Evolutionary conservation across 345 rosid species (phyloP), one percentile per base, ranked within the genome.

Genomic region (Nephelium lappaceum): DNA sequence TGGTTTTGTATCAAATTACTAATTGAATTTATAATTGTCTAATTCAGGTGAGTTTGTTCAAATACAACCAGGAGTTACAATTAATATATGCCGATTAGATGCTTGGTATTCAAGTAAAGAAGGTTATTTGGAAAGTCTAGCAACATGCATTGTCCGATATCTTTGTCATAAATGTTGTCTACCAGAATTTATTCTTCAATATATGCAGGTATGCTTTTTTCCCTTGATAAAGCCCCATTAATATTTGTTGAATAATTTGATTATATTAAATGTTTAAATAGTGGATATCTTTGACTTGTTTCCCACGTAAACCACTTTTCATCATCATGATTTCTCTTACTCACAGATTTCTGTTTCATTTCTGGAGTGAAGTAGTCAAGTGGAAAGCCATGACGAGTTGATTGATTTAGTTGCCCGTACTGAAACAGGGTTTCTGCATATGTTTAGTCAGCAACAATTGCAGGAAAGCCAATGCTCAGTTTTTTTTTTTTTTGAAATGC

Each of bases 141-240:
- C 99, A 41, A 81, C 94, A n/a, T 90, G 87, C 78, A 87, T 96
- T 61, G 89, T 92, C 63, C 90, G 77, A 67, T 97, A 94, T 69
- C 97, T 96, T 79, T 94, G 98, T 79, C 91, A 92, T 78, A 89
- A 89, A 84, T 96, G 99, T 83, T 96, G 99, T 84, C 85, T 96
- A 79, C 97, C 99, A 19, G 99, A 96, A 86, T 77, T 90, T 53
- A 85, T 90, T 86, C 95, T 96, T 77, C 93, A 94, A 36, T 89
- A 88, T 57, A 88, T 94, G 97, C 95, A 91, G 95, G 98, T 94
- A 86, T n/a, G 65, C 51, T 47, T 61, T 75, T 53, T 60, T 25
- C 60, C 47, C 41, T 57, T 16, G 41, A 67, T 74, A 47, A 70
- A 58, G 25, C 39, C 61, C 49, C 42, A 57, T 58, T 38, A 55